Conservation (phyloP, 164 flowering plant species). For the Taxillus chinensis region DNA sequence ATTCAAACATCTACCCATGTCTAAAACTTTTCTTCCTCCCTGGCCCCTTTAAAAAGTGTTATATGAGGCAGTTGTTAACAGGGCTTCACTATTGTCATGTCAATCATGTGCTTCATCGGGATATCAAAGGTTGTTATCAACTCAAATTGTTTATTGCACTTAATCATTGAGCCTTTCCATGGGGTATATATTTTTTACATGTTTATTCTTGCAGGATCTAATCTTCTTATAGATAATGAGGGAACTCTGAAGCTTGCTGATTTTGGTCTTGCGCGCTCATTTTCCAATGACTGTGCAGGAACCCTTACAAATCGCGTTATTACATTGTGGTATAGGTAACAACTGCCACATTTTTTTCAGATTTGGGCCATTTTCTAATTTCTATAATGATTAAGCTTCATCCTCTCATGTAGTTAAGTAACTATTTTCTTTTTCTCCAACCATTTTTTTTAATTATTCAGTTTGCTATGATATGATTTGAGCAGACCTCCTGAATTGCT, state of each 20-base stretch:
- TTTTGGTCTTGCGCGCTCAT: slow-evolving; percentile 93
- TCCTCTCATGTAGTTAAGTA: not conserved
- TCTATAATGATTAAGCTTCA: not conserved
- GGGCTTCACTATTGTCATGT: slow-evolving; percentile 95
- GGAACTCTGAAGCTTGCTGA: slow-evolving; percentile 93
- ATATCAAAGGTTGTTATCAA: slow-evolving; percentile 64
- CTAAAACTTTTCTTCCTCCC: not conserved
- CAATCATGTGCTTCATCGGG: slow-evolving; percentile 94
- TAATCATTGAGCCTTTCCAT: not conserved
- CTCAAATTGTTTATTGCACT: not conserved
- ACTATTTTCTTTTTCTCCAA: not conserved
- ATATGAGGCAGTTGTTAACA: slow-evolving; percentile 87
- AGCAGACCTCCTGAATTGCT: slow-evolving; percentile 93
- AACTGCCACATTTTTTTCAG: not conserved
- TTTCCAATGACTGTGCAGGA: slow-evolving; percentile 56
- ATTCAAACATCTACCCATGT: not conserved
- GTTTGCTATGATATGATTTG: slow-evolving; percentile 12
- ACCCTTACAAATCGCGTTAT: slow-evolving; percentile 92
- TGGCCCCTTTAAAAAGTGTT: slow-evolving; percentile 39
- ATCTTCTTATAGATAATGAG: slow-evolving; percentile 91
- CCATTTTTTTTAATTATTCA: slow-evolving; percentile 8
- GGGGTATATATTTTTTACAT: not conserved
- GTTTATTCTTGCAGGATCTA: slow-evolving; percentile 51
- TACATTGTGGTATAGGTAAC: slow-evolving; percentile 92
- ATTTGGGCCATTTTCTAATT: not conserved